phyloP scores from a whole-genome alignment of 495 filamentous ascomycete species.

The Xylaria grammica region DNA sequence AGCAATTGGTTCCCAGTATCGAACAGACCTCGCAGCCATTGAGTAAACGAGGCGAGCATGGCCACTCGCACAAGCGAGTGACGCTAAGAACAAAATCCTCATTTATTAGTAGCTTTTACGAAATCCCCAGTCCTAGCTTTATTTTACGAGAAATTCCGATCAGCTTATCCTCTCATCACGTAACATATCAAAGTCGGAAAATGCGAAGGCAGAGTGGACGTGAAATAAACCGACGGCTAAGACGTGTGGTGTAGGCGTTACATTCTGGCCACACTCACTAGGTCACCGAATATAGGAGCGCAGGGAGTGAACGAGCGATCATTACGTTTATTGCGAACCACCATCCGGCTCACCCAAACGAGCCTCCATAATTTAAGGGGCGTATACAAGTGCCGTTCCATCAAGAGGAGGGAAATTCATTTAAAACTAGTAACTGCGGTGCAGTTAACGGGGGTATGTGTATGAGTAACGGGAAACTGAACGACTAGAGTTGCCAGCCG shows the following conservation, averaged over 20 bases:
- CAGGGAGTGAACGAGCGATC: constrained; percentile 14
- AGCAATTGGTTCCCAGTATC: neutral
- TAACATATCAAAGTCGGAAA: no score
- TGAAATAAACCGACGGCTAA: no score
- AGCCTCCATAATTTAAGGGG: constrained; percentile 19
- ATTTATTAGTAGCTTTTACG: neutral
- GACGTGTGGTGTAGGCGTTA: no score
- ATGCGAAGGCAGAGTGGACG: neutral
- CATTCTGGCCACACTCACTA: neutral
- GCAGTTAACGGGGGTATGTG: constrained; percentile 35
- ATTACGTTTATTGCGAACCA: constrained; percentile 35
- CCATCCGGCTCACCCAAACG: constrained; percentile 23
- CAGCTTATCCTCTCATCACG: no score
- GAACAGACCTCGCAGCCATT: neutral
- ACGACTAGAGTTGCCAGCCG: constrained; percentile 23
- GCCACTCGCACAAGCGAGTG: neutral
- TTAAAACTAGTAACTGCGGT: constrained; percentile 23
- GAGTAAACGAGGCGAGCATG: neutral
- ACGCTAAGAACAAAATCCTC: neutral
- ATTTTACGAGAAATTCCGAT: no score
- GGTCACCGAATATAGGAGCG: neutral
- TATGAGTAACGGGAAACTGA: constrained; percentile 30
- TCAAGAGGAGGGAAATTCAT: constrained; percentile 29
- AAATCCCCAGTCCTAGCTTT: neutral
- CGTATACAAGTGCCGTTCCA: constrained; percentile 38